Base-by-base conservation (phyloP, 192 early-diverging fungal species). In the Coemansia sp. region DNA sequence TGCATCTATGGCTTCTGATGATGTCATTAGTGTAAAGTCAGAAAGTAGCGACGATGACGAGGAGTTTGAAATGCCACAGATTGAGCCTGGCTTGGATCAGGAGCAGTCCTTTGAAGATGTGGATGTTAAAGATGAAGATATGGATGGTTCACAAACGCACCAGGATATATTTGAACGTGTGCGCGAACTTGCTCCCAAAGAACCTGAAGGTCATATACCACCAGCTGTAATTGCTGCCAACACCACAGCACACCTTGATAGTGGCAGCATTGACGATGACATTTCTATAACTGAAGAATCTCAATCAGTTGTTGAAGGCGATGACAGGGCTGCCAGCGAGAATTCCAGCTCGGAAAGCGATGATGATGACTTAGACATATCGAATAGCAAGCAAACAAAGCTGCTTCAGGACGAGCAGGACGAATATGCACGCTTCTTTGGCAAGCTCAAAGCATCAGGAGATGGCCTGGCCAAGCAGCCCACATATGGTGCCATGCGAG, bases 371-470 rank as follows among this genome's bases (percentile, higher is more conserved):
- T 20, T 65, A 30, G 67, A 69, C 35, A 51, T 39, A 1, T 21
- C 53, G 14, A 28, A 37, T 15, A 55, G 40, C 13, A 53, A 59
- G 53, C 72, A 57, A 16, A 37, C 47, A 2, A 45, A 59, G 41
- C 58, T 76, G 26, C 38, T 76, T 49, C 53, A 53, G 10, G 63
- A 58, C 51, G 88, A 90, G 69, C 71, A 79, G 36, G 65, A 74
- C 31, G 89, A 92, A 49, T 91, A 81, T 50, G 84, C 82, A 0
- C 72, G 79, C 12, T 91, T 92, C 65, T 40, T 77, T 21, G 51
- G 58, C 20, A 65, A 66, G 56, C 63, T 77, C 23, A 53, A 50
- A 37, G 46, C 50, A 12, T 47, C 59, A 10, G 26, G 41, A 5
- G 11, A 46, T 0, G 28, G 30, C 9, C 23, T 26, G 5, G 20